Conservation (phyloP, 805 yeast genomes). For the Suhomyces pyralidae region DNA sequence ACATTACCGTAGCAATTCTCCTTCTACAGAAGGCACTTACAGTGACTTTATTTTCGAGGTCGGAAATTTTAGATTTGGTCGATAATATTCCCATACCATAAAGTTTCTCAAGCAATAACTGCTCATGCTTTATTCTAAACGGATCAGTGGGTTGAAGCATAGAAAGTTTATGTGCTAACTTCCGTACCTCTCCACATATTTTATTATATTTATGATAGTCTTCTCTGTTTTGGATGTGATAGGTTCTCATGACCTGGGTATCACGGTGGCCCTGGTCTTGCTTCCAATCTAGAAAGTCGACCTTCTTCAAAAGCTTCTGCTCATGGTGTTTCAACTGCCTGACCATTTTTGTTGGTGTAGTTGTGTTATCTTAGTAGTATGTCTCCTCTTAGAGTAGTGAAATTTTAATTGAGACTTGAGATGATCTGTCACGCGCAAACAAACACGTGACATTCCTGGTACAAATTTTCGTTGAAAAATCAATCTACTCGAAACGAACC, state of each 20-base stretch:
- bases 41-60: conserved; percentile 84
- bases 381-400: not conserved
- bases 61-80: conserved; percentile 86
- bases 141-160: conserved; percentile 86
- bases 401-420: conserved; percentile 2
- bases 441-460: not conserved
- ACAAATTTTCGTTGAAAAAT: conserved; percentile 1
- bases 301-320: conserved; percentile 89
- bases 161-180: conserved; percentile 81
- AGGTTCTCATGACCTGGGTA: conserved; percentile 92
- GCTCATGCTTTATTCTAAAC: conserved; percentile 83
- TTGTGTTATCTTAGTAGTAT: conserved; percentile 6
- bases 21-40: conserved; percentile 92
- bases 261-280: conserved; percentile 94
- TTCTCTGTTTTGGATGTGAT: conserved; percentile 90
- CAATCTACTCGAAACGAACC: not conserved
- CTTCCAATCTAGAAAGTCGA: conserved; percentile 96
- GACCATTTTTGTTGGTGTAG: conserved; percentile 50
- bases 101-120: conserved; percentile 79
- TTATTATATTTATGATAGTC: conserved; percentile 93
- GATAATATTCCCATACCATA: conserved; percentile 85
- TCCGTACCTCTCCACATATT: conserved; percentile 87
- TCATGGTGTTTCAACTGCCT: conserved; percentile 92
- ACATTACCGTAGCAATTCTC: conserved; percentile 92
- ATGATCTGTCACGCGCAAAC: conserved; percentile 2